A percentile compares a stretch with the other conserved stretches of the same genome.
phyloP scores from a whole-genome alignment of 768 basidiomycete species.

The Macrolepiota albuminosa region DNA sequence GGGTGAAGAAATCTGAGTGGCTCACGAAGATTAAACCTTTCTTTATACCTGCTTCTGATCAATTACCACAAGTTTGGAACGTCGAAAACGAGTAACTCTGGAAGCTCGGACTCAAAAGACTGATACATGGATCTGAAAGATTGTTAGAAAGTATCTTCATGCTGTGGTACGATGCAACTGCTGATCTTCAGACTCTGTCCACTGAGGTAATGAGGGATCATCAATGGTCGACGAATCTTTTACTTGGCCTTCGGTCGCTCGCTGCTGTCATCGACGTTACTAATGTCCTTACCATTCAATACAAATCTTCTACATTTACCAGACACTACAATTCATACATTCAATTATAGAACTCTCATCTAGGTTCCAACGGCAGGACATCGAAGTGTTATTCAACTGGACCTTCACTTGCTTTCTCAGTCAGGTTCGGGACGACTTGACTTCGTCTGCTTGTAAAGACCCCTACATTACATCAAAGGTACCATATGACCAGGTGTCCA shows the following conservation, averaged over 20 bases:
- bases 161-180: neutral
- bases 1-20: neutral
- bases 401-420: no score
- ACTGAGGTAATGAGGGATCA: neutral
- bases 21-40: neutral
- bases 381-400: neutral
- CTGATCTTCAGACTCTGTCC: neutral
- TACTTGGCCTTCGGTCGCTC: neutral
- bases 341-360: no score
- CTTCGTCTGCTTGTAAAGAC: no score
- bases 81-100: neutral
- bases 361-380: neutral
- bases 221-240: neutral
- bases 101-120: neutral
- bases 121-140: neutral
- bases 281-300: neutral
- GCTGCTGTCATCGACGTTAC: neutral
- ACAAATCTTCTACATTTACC: neutral
- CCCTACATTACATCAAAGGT: no score
- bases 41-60: neutral
- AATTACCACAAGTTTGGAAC: neutral
- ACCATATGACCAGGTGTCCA: no score
- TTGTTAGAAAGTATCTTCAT: neutral
- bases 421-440: no score
- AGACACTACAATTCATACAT: neutral